Percentiles rank a stretch among this genome's conserved stretches.
These are phyloP conservation scores for Entomortierella parvispora DNA, from an alignment of 192 early-diverging fungal species.

Conservation along the genomic window DNA sequence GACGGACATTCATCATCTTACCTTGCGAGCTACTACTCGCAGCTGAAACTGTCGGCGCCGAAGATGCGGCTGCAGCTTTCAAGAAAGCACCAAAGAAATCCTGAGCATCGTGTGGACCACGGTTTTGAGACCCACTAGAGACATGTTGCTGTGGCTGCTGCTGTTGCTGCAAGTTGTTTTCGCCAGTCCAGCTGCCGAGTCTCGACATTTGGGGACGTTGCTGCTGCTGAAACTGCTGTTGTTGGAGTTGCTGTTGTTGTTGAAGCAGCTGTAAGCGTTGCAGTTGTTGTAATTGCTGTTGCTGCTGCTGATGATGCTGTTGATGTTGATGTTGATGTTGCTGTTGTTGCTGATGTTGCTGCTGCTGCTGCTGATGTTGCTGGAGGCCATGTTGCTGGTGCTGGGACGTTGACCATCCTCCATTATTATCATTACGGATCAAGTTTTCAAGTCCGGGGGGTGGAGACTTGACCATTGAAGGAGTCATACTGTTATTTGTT, in stretches of 20 bases:
- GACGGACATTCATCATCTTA: not conserved
- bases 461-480: conserved; percentile 52
- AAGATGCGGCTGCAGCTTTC: conserved; percentile 59
- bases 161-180: not conserved
- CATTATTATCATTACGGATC: conserved; percentile 18
- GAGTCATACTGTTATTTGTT: conserved; percentile 12
- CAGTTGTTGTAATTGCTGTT: not conserved
- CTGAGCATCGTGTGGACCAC: conserved; percentile 56
- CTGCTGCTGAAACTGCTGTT: conserved; percentile 9
- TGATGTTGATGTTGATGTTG: conserved; percentile 7
- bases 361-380: conserved; percentile 18
- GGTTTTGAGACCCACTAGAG: not conserved
- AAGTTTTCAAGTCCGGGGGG: conserved; percentile 55
- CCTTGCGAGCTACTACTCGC: not conserved
- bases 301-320: not conserved
- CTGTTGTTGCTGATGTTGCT: conserved; percentile 23
- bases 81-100: conserved; percentile 70
- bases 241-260: conserved; percentile 1
- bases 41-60: conserved; percentile 10
- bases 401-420: conserved; percentile 17
- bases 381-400: not conserved
- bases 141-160: not conserved
- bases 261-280: conserved; percentile 15
- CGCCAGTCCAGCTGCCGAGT: conserved; percentile 20
- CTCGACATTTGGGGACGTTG: conserved; percentile 21